These are phyloP conservation scores for Imleria badia DNA, from an alignment of 768 basidiomycete species.

Conservation along the genomic window DNA sequence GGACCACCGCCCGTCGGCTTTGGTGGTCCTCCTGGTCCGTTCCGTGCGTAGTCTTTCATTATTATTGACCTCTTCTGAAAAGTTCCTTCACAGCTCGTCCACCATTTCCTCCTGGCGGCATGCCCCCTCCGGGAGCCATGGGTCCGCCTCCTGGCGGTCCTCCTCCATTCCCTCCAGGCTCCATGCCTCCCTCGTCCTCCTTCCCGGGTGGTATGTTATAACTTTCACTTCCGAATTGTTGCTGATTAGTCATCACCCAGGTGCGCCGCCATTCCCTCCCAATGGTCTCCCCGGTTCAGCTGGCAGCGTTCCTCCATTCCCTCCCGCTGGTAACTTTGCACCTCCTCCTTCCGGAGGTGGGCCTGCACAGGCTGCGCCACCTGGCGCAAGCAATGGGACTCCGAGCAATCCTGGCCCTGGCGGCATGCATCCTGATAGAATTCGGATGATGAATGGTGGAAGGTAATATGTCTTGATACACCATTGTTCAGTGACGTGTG, in stretches of 20 bases:
- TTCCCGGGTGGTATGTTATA: conserved; percentile 47
- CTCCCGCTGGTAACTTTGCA: conserved; percentile 33
- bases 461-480: conserved; percentile 11
- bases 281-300: conserved; percentile 33
- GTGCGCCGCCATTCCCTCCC: conserved; percentile 55
- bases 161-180: conserved; percentile 74
- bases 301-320: conserved; percentile 32
- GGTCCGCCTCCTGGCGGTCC: conserved; percentile 56
- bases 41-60: conserved; percentile 14
- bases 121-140: conserved; percentile 49
- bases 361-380: conserved; percentile 45
- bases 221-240: not conserved
- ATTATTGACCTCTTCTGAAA: conserved; percentile 1
- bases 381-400: conserved; percentile 27
- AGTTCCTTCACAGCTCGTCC: conserved; percentile 48
- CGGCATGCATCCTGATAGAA: conserved; percentile 83
- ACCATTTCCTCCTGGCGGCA: conserved; percentile 65
- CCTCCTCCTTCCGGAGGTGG: conserved; percentile 40
- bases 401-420: conserved; percentile 48
- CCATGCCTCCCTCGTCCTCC: conserved; percentile 46
- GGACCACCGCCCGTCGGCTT: conserved; percentile 56
- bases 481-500: not conserved
- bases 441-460: conserved; percentile 68
- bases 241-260: conserved; percentile 20
- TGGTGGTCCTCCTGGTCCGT: conserved; percentile 43